Base-by-base conservation (phyloP, 2,329 filamentous ascomycete species). In the Cladophialophora carrionii region DNA sequence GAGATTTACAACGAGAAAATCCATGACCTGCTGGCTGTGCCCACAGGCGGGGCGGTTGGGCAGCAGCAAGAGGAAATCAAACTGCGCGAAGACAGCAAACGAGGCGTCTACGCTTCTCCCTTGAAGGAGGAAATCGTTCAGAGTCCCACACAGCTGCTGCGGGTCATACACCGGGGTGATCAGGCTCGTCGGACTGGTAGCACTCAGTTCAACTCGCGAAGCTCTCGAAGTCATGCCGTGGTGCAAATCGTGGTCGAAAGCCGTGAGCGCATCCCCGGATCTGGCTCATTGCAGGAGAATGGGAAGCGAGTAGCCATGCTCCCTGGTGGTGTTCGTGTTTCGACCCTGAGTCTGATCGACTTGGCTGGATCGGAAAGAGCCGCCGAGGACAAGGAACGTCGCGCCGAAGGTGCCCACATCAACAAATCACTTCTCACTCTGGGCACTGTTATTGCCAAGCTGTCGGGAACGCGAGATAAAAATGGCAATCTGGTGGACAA, bases 1-100 rank as follows among this genome's bases (percentile, higher is more conserved):
- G 95, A 99, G 80, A 99, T 99, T 67, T 99, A 99, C 80, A 99
- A 99, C 74, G 95, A 99, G 76, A 96, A 87, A 78, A 98, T 99
- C 64, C 91, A 97, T 75, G 95, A 99, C 78, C 81, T 99, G 57
- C 82, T 99, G 52, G 94, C 90, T 69, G 89, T 92, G 76, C 84
- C 91, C 0, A 83, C 85, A 0, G 84, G 83, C 29, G 86, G 83
- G 4, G 87, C 85, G 22, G 81, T 81, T 20, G 81, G 79, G 12
- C 81, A 65, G 24, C 80, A 82, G 43, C 83, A 84, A 66, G 95
- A 99, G 72, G 95, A 99, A 75, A 99, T 99, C 78, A 98, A 99
- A 78, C 81, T 99, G 62, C 89, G 95, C 22, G 95, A 99, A 78
- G 95, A 99, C 77, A 92, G 90, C 80, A 98, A 97, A 80, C 85